Evolutionary conservation across 1,284 basidiomycete genomes (phyloP), one percentile per base, ranked within the genome.

Genomic region (Dichomitus squalens): DNA sequence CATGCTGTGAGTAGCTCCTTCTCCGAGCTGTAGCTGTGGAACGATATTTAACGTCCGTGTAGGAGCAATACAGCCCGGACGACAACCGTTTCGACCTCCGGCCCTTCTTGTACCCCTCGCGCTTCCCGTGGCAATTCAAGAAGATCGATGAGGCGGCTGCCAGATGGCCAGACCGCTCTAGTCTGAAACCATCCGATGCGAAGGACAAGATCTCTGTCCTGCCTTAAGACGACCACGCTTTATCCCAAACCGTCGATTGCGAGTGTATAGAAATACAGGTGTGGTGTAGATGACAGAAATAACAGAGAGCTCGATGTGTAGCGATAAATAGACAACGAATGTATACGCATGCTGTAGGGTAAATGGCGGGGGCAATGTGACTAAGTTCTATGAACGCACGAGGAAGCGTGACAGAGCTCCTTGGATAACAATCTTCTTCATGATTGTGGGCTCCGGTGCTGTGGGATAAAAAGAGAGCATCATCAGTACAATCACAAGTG

Each of bases 1-100:
- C 97, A 99, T 73, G 96, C 97, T 63, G 95, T 89, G 64, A 67
- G 88, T 76, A 16, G 5, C 40, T 11, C 51, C 29, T 40, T 46
- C 20, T 53, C 47, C 66, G 21, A 57, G 1, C 1, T 21, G 3
- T 4, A 3, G 1, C 49, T 54, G 50, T 21, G 6, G 44, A 12
- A 0, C 4, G 29, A 3, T 7, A 29, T 11, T 33, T 8, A 47
- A 44, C 41, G 11, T 29, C 18, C 7, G 29, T 21, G 18, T 63
- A 95, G 92, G 94, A 97, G 73, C 92, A 91, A 8, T 98, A 98
- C 75, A 95, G 92, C 68, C 95, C 95, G 4, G 96, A 98, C 70
- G 96, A 98, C 73, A 98, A 99, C 71, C 82, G 96, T 64, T 99
- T 96, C 70, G 96, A 99, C 72, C 73, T 98, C 38, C 86, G 96